Evolutionary conservation across 192 early-diverging fungal species (phyloP).

Genomic region (Mortierella alpina): DNA sequence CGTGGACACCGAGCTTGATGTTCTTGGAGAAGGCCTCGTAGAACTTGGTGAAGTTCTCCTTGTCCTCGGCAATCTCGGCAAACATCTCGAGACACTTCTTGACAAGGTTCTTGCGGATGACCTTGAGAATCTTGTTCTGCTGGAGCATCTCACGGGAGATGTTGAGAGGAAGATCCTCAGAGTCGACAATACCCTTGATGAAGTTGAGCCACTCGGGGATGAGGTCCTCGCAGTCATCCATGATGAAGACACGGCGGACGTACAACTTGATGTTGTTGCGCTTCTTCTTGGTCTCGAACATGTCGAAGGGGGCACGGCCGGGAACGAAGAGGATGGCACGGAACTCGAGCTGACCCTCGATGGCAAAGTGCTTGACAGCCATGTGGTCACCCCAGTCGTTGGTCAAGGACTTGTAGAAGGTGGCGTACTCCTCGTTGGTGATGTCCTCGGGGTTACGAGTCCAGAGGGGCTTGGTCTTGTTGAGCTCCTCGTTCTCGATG

Average conservation of each 20-base stretch:
- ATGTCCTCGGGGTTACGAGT: conserved; percentile 99
- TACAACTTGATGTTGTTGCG: conserved; percentile 99
- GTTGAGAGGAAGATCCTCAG: conserved; percentile 99
- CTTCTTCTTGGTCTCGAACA: conserved; percentile 99
- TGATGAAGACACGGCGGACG: conserved; percentile 99
- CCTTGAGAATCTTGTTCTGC: conserved; percentile 99
- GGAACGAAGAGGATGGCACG: conserved; percentile 98
- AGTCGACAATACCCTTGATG: conserved; percentile 99
- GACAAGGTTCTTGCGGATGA: conserved; percentile 99
- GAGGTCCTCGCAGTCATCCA: conserved; percentile 99
- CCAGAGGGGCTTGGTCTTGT: conserved; percentile 99
- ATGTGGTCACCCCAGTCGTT: conserved; percentile 99
- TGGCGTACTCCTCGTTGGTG: conserved; percentile 93
- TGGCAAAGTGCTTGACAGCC: conserved; percentile 98
- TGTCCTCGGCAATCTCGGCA: conserved; percentile 96
- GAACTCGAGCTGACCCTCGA: conserved; percentile 99
- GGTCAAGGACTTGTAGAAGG: conserved; percentile 98
- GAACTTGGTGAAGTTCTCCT: conserved; percentile 99
- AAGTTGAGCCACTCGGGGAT: conserved; percentile 99
- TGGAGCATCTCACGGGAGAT: conserved; percentile 99
- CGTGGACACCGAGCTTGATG: conserved; percentile 99
- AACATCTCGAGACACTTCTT: conserved; percentile 99
- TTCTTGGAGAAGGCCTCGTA: conserved; percentile 99
- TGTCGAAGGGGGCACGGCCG: conserved; percentile 96
- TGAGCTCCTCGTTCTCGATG: conserved; percentile 92